Evolutionary conservation across 108 stramenopile genomes (phyloP), one percentile per base, ranked within the genome.

Genomic region (Fragilariopsis cylindrus): DNA sequence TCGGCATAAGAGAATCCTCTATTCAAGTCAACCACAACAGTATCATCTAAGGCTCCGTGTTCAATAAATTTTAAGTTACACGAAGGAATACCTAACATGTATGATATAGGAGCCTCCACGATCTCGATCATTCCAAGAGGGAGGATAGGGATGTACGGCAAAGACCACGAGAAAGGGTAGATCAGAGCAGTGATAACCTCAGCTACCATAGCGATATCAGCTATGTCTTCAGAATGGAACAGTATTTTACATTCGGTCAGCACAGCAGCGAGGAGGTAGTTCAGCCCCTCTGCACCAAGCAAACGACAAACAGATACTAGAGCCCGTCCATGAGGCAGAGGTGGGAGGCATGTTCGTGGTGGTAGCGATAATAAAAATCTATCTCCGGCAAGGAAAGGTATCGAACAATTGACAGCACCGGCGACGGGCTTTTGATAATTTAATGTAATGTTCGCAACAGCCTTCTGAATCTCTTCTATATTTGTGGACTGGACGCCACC

Each of bases 111-210:
- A 2, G 94, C 94, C 54, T 95, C 94, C 48, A 92, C 82, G 70
- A 95, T 86, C 63, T 92, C 91, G 21, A 92, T 70, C 94, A 95
- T 95, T 30, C 75, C 86, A 58, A 82, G 62, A 0, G 94, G 94
- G 9, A 95, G 82, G 16, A 95, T 87, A 9, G 91, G 91, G 78
- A 95, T 88, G 65, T 88, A 95, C 4, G 94, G 94, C n/a, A 92
- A 66, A 47, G 89, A 83, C 94, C 94, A 95, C 7, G 60, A 70
- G 74, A 95, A 95, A 3, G 94, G 94, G 65, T 92, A 95, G n/a
- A 87, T 89, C 2, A 95, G 62, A 8, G 94, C 91, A 21, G 89
- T 88, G 55, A 92, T 79, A 15, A 92, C 92, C 72, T 95, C 94
- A 57, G 91, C 90, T 7, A 92, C 94, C 89, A 95, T 90, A 4